Evolutionary conservation across 192 early-diverging fungal genomes (phyloP), one percentile per base, ranked within the genome.

Genomic region (Umbelopsis vinacea): DNA sequence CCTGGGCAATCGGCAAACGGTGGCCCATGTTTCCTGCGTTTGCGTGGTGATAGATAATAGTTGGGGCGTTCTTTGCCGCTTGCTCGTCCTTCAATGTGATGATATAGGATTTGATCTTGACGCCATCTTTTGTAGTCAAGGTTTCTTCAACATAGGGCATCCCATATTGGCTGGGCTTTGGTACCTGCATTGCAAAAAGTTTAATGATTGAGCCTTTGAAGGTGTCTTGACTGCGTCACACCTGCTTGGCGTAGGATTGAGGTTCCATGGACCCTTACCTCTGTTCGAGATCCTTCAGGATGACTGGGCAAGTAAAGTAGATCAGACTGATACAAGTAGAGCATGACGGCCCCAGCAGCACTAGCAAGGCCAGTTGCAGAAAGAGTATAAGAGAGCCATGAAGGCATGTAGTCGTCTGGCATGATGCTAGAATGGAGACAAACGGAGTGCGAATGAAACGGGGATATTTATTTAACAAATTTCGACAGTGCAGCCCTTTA

Each of bases 31-130:
- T 7, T 23, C 17, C 26, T 46, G 54, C 4, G 76, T 80, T 83
- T 76, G 84, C 89, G 75, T 99, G 97, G 68, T 92, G 93, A 72
- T 95, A 97, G 6, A 98, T 71, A 47, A 99, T 77, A 2, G 95
- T 98, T 38, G 92, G 87, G 19, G 88, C 82, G 2, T 53, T 70
- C 37, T 76, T 86, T 9, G 90, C 86, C 24, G 80, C 80, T 14
- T 85, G 82, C 50, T 88, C 86, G 23, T 84, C 82, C 0, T 77
- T 72, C 22, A 84, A 82, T 70, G 86, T 84, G 70, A 95, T 97
- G 69, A 92, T 70, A 78, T 95, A 97, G 2, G 88, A 92, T 45
- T 84, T 87, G 66, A 98, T 86, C 54, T 88, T 81, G 46, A 97
- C 90, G 33, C 87, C 87, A 81, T 98, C 97, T 24, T 86, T 85